Evolutionary conservation across 257 asterid species (phyloP), one percentile per base, ranked within the genome.

Genomic region (Linaria vulgaris): DNA sequence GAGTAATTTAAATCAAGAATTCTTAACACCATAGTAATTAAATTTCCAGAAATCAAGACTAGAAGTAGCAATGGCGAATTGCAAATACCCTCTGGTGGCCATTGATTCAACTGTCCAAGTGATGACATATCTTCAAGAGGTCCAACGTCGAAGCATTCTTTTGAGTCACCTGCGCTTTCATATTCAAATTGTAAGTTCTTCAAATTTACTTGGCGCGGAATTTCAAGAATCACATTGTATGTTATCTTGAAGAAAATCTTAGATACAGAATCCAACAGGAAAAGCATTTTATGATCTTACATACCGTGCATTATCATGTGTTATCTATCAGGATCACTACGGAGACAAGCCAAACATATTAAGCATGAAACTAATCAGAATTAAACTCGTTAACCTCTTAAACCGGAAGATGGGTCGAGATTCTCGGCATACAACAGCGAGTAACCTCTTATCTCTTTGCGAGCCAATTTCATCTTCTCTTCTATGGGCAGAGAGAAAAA

Each of bases 131-230:
- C 78, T 52, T 79, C 81, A 57, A 71, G 68, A 61, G 88, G 69
- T 27, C 91, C 88, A 59, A 84, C 61, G 27, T 79, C 63, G 77
- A 84, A 81, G 76, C 78, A 73, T 68, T 84, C 88, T 68, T 81
- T 84, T 9, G 80, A 75, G 64, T 84, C 91, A 38, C 91, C 91
- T 81, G 71, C 59, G 59, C 11, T 43, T 44, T 44, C 15, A 3
- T 19, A 13, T n/a, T 7, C 16, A 44, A 44, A 44, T 44, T 44
- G 17, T n/a, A 3, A 44, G 49, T 12, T 13, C 19, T 44, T 44
- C 49, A 13, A 14, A 14, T 13, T 44, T 13, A 44, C 49, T 44
- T 6, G 49, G 5, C 17, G 12, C 24, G 13, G 34, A 0, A 34
- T 4, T 17, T 23, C 9, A 53, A 22, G 37, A 11, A 16, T 8